Evolutionary conservation across 192 early-diverging fungal species (phyloP), one percentile per base, ranked within the genome.

Genomic region (Geranomyces variabilis): DNA sequence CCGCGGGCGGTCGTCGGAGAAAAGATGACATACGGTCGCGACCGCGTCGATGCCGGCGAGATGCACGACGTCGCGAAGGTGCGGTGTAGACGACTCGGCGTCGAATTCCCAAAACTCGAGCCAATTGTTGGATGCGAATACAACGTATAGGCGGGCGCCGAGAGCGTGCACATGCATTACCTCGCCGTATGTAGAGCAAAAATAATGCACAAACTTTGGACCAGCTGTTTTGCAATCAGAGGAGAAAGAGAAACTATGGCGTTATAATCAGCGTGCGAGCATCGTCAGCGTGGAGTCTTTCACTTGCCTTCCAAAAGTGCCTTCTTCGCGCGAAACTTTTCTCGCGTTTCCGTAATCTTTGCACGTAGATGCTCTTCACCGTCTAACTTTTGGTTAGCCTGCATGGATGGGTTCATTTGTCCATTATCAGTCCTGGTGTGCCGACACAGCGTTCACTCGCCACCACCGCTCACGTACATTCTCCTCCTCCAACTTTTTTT

Each of bases 91-190:
- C 5, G 57, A 26, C 7, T 26, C 49, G 24, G 44, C 46, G 6
- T 41, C 29, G 26, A 71, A 49, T 30, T 71, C 70, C 70, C 70
- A 71, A 46, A 71, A 63, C 33, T 71, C 70, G n/a, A 75, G 46
- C 47, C 28, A 49, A 43, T 69, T 75, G 33, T 63, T 63, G 21
- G 58, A 43, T 4, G 60, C 36, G 34, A 70, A 75, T 8, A 65
- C 67, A 19, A 65, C 51, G 58, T 62, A 75, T 13, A 65, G 36
- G 3, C 36, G 26, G 1, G 76, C 49, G 24, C 24, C 22, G 22
- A 75, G 45, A 1, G 36, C 28, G 30, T 63, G 58, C 8, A 75
- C 63, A 47, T 53, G 36, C 14, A 75, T n/a, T 48, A 70, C 34
- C 7, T 69, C 62, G n/a, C 74, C 74, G 30, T 55, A 67, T 4